Conservation (phyloP, 139 green algal genomes). For the Nannochloris sp. region DNA sequence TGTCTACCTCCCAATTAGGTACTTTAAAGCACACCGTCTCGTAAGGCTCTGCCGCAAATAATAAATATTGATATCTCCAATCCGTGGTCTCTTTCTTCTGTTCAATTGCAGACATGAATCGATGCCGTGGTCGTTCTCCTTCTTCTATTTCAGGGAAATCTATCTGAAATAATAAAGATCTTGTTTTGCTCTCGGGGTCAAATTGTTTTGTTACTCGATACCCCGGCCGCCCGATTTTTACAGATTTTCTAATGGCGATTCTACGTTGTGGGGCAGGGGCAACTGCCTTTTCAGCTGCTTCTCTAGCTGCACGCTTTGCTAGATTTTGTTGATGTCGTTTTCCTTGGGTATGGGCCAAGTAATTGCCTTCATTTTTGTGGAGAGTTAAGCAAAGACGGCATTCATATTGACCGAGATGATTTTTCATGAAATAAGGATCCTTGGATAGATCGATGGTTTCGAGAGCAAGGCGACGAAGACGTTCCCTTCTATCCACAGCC, state of each 20-base stretch:
- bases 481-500: constrained; percentile 85
- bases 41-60: constrained; percentile 97
- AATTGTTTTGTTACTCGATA: constrained; percentile 99
- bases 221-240: constrained; percentile 95
- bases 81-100: constrained; percentile 85
- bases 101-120: constrained; percentile 97
- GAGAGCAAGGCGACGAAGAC: constrained; percentile 88
- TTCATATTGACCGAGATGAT: constrained; percentile 97
- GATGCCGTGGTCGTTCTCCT: constrained; percentile 76
- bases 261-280: constrained; percentile 58
- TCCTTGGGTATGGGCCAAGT: constrained; percentile 97
- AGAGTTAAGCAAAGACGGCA: constrained; percentile 97
- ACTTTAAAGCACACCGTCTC: constrained; percentile 97
- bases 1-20: constrained; percentile 82
- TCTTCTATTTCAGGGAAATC: constrained; percentile 98
- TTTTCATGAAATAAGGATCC: constrained; percentile 99
- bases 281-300: constrained; percentile 79
- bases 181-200: constrained; percentile 61
- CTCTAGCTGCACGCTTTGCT: constrained; percentile 91
- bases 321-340: constrained; percentile 98
- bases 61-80: constrained; percentile 91
- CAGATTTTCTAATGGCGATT: constrained; percentile 62
- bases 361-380: constrained; percentile 99
- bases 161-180: constrained; percentile 93
- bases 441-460: constrained; percentile 98